phyloP scores from a whole-genome alignment of 2,329 filamentous ascomycete species.

The Lithohypha guttulata region DNA sequence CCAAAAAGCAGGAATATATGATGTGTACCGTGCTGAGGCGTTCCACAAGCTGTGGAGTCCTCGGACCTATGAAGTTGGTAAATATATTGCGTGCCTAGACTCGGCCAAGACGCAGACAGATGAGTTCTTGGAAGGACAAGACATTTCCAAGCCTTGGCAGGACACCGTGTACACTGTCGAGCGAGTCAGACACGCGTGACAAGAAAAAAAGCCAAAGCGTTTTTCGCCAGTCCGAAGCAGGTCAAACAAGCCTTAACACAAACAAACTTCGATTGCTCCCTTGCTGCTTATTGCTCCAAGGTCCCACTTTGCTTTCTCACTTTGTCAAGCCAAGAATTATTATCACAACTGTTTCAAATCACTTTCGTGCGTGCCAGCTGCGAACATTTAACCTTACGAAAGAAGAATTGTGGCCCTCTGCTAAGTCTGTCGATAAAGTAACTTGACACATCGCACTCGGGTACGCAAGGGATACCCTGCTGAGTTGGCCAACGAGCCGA shows the following conservation, averaged over 20 bases:
- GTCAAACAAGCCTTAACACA: constrained; percentile 6
- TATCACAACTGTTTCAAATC: background rate
- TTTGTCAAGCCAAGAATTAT: constrained; percentile 2
- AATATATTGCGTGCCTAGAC: constrained; percentile 2
- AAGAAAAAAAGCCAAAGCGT: constrained; percentile 3
- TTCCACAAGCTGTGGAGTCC: constrained; percentile 2
- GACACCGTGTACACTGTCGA: background rate
- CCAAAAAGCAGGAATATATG: background rate
- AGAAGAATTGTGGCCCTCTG: too few species aligned
- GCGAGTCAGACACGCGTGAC: constrained; percentile 5
- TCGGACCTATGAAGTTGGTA: background rate
- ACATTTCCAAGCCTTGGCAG: constrained; percentile 9
- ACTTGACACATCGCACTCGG: too few species aligned
- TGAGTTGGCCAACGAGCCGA: too few species aligned
- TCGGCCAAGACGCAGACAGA: constrained; percentile 5
- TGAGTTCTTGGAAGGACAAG: constrained; percentile 2
- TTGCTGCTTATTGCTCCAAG: background rate
- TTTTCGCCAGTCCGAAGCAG: background rate
- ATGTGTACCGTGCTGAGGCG: background rate
- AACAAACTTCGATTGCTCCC: constrained; percentile 4
- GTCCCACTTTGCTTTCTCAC: background rate
- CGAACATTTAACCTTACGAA: too few species aligned
- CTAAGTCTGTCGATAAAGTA: too few species aligned
- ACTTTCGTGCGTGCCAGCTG: too few species aligned
- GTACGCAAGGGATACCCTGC: too few species aligned